These are phyloP conservation scores for Glutinoglossum americanum DNA, from an alignment of 495 filamentous ascomycete genomes.

Conservation along the genomic window DNA sequence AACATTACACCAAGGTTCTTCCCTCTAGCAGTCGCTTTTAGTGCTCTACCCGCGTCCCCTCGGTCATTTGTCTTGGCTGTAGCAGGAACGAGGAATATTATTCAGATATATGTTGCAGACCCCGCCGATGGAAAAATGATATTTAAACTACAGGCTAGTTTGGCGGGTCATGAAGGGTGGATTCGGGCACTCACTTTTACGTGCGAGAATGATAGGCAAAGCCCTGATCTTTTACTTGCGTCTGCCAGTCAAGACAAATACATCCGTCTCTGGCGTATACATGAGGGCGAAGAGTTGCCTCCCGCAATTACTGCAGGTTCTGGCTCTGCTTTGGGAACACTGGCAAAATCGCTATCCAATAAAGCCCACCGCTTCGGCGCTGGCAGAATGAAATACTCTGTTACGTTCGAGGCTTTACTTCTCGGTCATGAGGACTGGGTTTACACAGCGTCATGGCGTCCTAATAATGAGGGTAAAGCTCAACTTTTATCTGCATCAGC, in stretches of 20 bases:
- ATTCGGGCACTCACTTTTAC: constrained; percentile 66
- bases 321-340: constrained; percentile 34
- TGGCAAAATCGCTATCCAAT: constrained; percentile 50
- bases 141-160: constrained; percentile 55
- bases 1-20: constrained; percentile 54
- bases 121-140: constrained; percentile 15
- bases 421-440: constrained; percentile 98
- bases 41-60: constrained; percentile 25
- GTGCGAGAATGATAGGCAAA: constrained; percentile 29
- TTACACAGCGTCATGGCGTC: constrained; percentile 62
- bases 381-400: constrained; percentile 36
- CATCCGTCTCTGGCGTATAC: constrained; percentile 79
- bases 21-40: constrained; percentile 52
- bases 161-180: constrained; percentile 91
- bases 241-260: constrained; percentile 97
- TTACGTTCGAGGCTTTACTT: constrained; percentile 87
- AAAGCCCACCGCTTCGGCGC: constrained; percentile 59
- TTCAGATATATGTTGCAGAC: constrained; percentile 53
- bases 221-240: constrained; percentile 57
- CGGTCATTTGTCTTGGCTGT: constrained; percentile 48
- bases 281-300: constrained; percentile 42
- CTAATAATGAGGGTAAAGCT: constrained; percentile 25
- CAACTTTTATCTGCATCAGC: constrained; percentile 81
- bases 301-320: constrained; percentile 14
- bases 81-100: constrained; percentile 53